These are phyloP conservation scores for Lanmaoa pseudosensibilis DNA, from an alignment of 768 basidiomycete species.

Conservation along the genomic window DNA sequence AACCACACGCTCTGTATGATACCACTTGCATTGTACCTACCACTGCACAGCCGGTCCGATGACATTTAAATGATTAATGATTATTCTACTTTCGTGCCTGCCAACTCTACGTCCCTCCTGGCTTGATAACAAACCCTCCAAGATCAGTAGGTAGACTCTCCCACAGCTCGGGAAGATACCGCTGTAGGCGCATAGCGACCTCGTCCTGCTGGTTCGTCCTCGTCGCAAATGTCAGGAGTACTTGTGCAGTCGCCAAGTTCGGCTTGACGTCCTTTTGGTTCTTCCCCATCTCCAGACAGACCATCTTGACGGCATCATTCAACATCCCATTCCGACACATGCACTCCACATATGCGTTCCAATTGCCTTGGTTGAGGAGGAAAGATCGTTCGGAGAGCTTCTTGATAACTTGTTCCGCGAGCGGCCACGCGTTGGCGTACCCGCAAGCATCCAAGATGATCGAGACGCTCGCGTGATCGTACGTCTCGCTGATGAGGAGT, in stretches of 20 bases:
- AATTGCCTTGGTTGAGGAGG: slow-evolving; percentile 62
- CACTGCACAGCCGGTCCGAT: slow-evolving; percentile 12
- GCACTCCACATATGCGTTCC: slow-evolving; percentile 84
- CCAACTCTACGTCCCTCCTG: slow-evolving; percentile 5
- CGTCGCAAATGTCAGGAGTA: slow-evolving; percentile 57
- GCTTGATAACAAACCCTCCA: slow-evolving; percentile 22
- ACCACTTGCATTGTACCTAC: slow-evolving; percentile 27
- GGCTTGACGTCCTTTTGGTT: slow-evolving; percentile 44
- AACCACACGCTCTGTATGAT: slow-evolving; percentile 56
- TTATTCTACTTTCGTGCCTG: slow-evolving; percentile 7
- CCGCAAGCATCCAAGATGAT: slow-evolving; percentile 88
- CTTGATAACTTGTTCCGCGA: slow-evolving; percentile 55
- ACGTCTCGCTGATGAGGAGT: slow-evolving; percentile 57
- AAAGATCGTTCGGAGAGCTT: slow-evolving; percentile 52
- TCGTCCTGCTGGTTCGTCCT: slow-evolving; percentile 42
- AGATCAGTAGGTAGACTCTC: slow-evolving; percentile 24
- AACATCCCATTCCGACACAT: slow-evolving; percentile 70
- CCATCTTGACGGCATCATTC: slow-evolving; percentile 63
- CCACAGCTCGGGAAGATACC: slow-evolving; percentile 41
- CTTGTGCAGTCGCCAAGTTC: slow-evolving; percentile 46
- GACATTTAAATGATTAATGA: slow-evolving; percentile 17
- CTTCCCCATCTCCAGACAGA: slow-evolving; percentile 65
- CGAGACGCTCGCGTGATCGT: slow-evolving; percentile 66
- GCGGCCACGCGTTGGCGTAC: slow-evolving; percentile 47
- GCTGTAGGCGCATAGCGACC: slow-evolving; percentile 46